Conservation (phyloP, 352 stramenopile genomes). For the Thalassiosira hispida region DNA sequence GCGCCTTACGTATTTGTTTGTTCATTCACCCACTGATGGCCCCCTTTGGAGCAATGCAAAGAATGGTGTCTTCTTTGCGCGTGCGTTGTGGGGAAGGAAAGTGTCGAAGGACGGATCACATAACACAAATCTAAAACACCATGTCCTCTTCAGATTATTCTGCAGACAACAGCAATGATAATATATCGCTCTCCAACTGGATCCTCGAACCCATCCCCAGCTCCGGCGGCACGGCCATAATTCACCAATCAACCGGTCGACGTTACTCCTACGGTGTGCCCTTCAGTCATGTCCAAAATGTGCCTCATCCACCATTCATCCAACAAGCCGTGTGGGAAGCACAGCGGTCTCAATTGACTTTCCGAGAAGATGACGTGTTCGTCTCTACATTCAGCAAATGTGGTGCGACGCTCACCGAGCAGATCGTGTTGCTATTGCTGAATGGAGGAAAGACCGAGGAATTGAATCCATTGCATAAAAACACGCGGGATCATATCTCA, state of each 20-base stretch:
- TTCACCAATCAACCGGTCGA: not conserved
- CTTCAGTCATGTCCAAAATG: not conserved
- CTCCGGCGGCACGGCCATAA: not conserved
- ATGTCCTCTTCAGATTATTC: too few relatives aligned
- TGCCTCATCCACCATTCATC: conserved; percentile 21
- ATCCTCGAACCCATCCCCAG: conserved; percentile 7
- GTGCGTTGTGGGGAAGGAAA: too few relatives aligned
- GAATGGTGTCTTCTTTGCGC: too few relatives aligned
- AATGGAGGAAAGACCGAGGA: conserved; percentile 15
- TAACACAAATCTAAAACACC: too few relatives aligned
- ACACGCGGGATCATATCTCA: conserved; percentile 1
- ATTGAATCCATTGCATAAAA: conserved; percentile 33
- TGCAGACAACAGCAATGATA: too few relatives aligned
- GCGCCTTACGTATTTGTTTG: too few relatives aligned
- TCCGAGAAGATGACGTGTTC: conserved; percentile 22
- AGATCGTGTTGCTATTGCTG: conserved; percentile 30
- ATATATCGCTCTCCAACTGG: conserved; percentile 10
- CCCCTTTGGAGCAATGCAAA: too few relatives aligned
- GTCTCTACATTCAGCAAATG: conserved; percentile 21
- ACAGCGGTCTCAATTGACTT: conserved; percentile 6
- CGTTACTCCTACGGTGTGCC: not conserved
- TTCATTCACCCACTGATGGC: too few relatives aligned
- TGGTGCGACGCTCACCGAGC: conserved; percentile 28
- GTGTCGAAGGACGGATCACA: too few relatives aligned
- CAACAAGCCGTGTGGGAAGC: not conserved